These are phyloP conservation scores for Solanum pinnatisectum DNA, from an alignment of 257 asterid genomes.

Conservation along the genomic window DNA sequence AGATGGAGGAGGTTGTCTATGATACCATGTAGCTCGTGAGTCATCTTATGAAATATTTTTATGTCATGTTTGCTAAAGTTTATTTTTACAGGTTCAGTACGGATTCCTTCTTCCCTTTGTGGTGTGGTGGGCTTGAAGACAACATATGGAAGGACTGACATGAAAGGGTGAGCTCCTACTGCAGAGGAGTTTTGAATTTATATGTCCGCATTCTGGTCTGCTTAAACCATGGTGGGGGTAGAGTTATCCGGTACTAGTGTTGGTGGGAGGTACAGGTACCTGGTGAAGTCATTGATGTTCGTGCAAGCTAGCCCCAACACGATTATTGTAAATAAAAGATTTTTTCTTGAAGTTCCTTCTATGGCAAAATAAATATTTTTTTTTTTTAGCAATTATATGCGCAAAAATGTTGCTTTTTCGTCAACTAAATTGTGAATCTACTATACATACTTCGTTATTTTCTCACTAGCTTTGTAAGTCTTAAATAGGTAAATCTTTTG, in stretches of 20 bases:
- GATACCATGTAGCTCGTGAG: constrained; percentile 10
- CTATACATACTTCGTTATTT: not conserved
- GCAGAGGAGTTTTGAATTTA: not conserved
- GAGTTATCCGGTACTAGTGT: not conserved
- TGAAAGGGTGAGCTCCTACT: constrained; percentile 54
- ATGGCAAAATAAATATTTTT: not conserved
- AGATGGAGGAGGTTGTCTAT: constrained; percentile 95
- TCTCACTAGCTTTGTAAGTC: not conserved
- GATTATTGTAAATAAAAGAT: too few species aligned
- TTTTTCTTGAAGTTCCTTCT: not conserved
- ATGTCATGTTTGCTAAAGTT: constrained; percentile 6
- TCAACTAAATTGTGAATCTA: not conserved
- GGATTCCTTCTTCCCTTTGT: constrained; percentile 93
- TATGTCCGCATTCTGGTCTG: not conserved
- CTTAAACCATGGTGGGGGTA: not conserved
- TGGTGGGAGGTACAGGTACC: not conserved
- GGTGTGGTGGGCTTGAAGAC: constrained; percentile 93
- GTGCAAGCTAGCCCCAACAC: not conserved
- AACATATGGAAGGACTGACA: constrained; percentile 81
- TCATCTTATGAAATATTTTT: not conserved
- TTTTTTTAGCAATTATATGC: not conserved
- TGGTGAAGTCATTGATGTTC: not conserved
- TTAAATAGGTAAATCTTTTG: not conserved
- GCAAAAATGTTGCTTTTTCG: not conserved
- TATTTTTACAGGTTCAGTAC: constrained; percentile 66